Conservation (phyloP, 2,329 filamentous ascomycete species). For the Trichoderma sp. region DNA sequence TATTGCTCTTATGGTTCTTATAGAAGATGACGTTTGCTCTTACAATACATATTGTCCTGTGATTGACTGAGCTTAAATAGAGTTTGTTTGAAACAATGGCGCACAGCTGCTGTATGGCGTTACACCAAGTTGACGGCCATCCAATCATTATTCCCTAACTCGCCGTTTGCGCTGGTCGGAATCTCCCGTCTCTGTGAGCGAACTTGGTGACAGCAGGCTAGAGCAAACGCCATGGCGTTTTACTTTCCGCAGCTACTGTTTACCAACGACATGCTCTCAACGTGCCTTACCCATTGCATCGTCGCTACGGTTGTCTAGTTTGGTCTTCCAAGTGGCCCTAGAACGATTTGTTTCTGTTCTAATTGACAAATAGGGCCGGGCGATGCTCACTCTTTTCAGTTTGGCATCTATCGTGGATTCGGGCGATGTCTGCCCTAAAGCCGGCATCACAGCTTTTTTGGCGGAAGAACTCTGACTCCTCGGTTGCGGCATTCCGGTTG, state of each 20-base stretch:
- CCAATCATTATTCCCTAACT: background rate
- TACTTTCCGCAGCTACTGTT: constrained; percentile 18
- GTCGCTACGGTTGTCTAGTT: background rate
- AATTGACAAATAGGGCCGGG: too few relatives aligned
- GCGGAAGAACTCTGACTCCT: background rate
- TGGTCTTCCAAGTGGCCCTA: too few relatives aligned
- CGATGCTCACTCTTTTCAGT: too few relatives aligned
- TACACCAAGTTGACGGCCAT: background rate
- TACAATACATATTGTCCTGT: background rate
- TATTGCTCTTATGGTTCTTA: constrained; percentile 13
- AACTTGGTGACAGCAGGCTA: background rate
- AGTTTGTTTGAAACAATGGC: constrained; percentile 18
- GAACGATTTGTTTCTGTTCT: too few relatives aligned
- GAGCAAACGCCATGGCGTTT: constrained; percentile 18
- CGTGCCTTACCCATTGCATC: background rate
- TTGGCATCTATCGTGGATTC: background rate
- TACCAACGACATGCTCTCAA: background rate
- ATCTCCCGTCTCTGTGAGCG: background rate
- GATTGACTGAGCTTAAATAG: constrained; percentile 21
- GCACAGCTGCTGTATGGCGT: constrained; percentile 12
- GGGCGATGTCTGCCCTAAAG: background rate
- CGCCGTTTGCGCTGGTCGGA: background rate
- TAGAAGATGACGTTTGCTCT: constrained; percentile 4
- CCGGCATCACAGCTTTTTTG: background rate
- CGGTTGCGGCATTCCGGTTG: background rate